These are phyloP conservation scores for Rhynchospora breviuscula DNA, from an alignment of 176 grass and related monocot genomes.

Conservation along the genomic window DNA sequence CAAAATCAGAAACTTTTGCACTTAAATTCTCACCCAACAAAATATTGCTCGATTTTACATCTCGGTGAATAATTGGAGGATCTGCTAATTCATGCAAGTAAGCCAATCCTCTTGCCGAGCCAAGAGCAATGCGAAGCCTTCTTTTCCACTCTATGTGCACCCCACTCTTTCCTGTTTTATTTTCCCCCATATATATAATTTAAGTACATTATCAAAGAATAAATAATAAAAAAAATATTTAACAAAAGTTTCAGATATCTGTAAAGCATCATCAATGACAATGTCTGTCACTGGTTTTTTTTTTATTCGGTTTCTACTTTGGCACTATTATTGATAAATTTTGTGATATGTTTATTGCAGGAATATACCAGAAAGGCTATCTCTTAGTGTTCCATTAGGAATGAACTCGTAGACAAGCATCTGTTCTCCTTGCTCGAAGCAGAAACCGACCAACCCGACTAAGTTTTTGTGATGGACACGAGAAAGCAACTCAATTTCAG, in stretches of 20 bases:
- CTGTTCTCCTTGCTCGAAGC: constrained; percentile 91
- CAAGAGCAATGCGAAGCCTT: constrained; percentile 61
- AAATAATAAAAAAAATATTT: not conserved
- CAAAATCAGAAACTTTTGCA: constrained; percentile 96
- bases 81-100: constrained; percentile 95
- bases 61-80: constrained; percentile 94
- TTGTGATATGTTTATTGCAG: not conserved
- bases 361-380: constrained; percentile 52
- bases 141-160: constrained; percentile 79
- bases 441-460: constrained; percentile 80
- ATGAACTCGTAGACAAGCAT: constrained; percentile 97
- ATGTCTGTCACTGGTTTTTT: not conserved
- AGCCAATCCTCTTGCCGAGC: constrained; percentile 66
- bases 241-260: no score
- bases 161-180: constrained; percentile 65
- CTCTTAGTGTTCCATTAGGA: constrained; percentile 69
- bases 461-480: constrained; percentile 99
- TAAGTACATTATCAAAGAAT: not conserved
- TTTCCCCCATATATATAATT: not conserved
- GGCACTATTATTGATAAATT: not conserved
- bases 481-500: constrained; percentile 96
- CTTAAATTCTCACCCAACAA: constrained; percentile 87
- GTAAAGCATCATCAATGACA: not conserved
- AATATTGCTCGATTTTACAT: constrained; percentile 95
- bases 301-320: not conserved